These are phyloP conservation scores for Backusella parvicylindrica DNA, from an alignment of 192 early-diverging fungal species.

Conservation along the genomic window DNA sequence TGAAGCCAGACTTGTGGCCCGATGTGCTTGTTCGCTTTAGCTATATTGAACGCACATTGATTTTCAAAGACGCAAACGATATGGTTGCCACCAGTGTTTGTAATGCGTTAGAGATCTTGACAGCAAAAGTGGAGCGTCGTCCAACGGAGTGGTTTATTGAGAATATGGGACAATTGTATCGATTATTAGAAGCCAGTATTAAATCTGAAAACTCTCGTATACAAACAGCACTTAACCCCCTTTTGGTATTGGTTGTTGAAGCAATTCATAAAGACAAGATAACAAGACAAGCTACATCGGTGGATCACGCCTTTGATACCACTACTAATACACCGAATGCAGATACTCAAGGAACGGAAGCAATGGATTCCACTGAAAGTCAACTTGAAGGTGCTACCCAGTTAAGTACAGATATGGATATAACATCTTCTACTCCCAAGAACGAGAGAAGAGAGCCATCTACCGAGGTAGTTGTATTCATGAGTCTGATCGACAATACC, in stretches of 20 bases:
- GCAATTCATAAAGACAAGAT: constrained; percentile 38
- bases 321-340: neutral
- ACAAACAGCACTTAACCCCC: constrained; percentile 62
- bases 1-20: constrained; percentile 63
- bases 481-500: constrained; percentile 53
- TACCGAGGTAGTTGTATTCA: constrained; percentile 52
- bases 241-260: constrained; percentile 75
- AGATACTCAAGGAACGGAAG: neutral
- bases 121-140: constrained; percentile 55
- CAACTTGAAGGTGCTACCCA: neutral
- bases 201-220: constrained; percentile 72
- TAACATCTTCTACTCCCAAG: neutral
- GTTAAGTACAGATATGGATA: neutral
- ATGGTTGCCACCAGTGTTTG: constrained; percentile 48
- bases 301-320: neutral
- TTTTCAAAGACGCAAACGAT: constrained; percentile 54
- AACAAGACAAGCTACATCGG: neutral
- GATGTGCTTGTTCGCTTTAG: constrained; percentile 63
- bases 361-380: neutral
- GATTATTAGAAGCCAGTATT: constrained; percentile 64
- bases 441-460: neutral
- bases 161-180: constrained; percentile 60
- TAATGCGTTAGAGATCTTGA: constrained; percentile 68
- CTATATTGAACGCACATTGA: constrained; percentile 63
- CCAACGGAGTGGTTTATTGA: constrained; percentile 58